Percentiles rank a stretch among this genome's conserved stretches.
Evolutionary conservation across 2,329 filamentous ascomycete species (phyloP).

Genomic region (Verticillium albo-atrum): DNA sequence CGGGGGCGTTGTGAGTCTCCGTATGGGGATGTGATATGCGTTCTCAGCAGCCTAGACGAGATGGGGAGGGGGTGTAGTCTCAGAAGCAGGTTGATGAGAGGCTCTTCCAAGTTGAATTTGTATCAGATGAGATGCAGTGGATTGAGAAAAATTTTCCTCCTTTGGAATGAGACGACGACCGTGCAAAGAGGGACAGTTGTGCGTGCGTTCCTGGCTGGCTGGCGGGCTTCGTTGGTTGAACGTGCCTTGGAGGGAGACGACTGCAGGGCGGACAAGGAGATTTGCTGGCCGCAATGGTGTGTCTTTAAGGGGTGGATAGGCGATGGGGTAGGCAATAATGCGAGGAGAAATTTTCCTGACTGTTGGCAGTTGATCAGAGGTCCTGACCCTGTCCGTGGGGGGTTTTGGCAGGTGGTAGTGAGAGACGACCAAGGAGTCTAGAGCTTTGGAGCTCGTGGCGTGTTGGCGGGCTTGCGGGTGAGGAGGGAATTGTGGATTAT

Average conservation of each 20-base stretch:
- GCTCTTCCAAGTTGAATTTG: background rate
- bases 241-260: background rate
- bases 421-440: slow-evolving; percentile 1
- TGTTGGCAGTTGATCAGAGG: background rate
- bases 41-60: background rate
- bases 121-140: background rate
- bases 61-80: slow-evolving; percentile 5
- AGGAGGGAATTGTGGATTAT: slow-evolving; percentile 2
- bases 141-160: slow-evolving; percentile 6
- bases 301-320: background rate
- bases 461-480: slow-evolving; percentile 8
- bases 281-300: background rate
- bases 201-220: slow-evolving; percentile 2
- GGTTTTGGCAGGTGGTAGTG: background rate
- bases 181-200: background rate
- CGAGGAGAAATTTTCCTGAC: background rate
- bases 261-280: background rate
- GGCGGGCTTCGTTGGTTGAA: background rate
- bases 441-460: slow-evolving; percentile 3
- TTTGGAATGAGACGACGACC: background rate
- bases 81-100: background rate
- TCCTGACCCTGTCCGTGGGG: background rate
- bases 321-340: background rate
- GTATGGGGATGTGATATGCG: background rate
- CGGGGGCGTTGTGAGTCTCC: background rate